phyloP scores from a whole-genome alignment of 768 basidiomycete genomes.

The Boletus tomentosulus region DNA sequence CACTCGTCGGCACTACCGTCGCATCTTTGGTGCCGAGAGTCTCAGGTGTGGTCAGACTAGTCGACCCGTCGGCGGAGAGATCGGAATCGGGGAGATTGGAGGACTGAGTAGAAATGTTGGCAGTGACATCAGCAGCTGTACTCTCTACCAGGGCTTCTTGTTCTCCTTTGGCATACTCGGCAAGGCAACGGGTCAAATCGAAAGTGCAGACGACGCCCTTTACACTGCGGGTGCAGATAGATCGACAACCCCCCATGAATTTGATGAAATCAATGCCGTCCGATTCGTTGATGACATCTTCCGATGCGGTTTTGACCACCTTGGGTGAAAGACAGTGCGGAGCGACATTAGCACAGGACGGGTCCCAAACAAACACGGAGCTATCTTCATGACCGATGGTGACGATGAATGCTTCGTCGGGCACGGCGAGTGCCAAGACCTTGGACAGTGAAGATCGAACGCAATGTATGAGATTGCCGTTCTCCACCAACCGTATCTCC shows the following conservation, averaged over 20 bases:
- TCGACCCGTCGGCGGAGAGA: background rate
- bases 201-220: slow-evolving; percentile 15
- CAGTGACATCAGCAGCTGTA: too few relatives aligned
- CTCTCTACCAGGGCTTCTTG: background rate
- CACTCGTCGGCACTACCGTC: background rate
- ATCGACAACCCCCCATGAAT: slow-evolving; percentile 6
- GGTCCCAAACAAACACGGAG: slow-evolving; percentile 17
- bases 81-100: background rate
- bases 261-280: slow-evolving; percentile 11
- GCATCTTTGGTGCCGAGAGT: background rate
- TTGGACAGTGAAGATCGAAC: slow-evolving; percentile 3
- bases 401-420: slow-evolving; percentile 8
- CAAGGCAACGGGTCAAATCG: slow-evolving; percentile 11
- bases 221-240: slow-evolving; percentile 7
- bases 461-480: slow-evolving; percentile 7
- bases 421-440: slow-evolving; percentile 10
- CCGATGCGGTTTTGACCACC: background rate
- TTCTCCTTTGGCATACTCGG: slow-evolving; percentile 1
- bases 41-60: background rate
- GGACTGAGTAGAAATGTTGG: background rate
- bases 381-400: slow-evolving; percentile 13
- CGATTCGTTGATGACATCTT: background rate
- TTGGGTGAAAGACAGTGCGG: slow-evolving; percentile 9
- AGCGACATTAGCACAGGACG: background rate
- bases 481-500: slow-evolving; percentile 13